These are phyloP conservation scores for Blastocystis sp. DNA, from an alignment of 352 stramenopile genomes.

Conservation along the genomic window DNA sequence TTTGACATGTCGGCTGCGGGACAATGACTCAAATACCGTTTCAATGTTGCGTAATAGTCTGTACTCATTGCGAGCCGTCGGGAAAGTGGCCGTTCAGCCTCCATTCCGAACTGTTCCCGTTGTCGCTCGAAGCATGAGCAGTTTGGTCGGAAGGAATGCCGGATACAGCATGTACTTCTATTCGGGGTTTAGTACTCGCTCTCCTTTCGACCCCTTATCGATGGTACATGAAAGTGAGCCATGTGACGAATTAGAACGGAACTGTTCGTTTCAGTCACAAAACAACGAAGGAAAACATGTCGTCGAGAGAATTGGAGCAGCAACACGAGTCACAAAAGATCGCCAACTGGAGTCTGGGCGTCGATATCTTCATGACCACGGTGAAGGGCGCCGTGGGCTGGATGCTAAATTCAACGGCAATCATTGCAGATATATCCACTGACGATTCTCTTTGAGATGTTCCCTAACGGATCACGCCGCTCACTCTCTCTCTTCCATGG, in stretches of 20 bases:
- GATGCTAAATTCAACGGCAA: conserved; percentile 47
- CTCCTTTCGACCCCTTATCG: not conserved
- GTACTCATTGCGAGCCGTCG: not conserved
- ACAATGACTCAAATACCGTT: not conserved
- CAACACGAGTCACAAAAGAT: conserved; percentile 53
- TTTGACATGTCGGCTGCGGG: not conserved
- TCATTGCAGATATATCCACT: conserved; percentile 49
- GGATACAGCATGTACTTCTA: not conserved
- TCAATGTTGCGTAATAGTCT: conserved; percentile 12
- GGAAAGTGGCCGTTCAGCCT: not conserved
- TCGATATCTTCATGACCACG: conserved; percentile 51
- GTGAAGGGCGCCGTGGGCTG: conserved; percentile 46
- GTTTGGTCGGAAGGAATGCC: not conserved
- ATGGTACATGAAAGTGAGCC: not conserved
- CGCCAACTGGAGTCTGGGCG: conserved; percentile 33
- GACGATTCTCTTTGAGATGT: not conserved
- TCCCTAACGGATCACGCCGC: not conserved
- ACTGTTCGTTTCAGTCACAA: conserved; percentile 9
- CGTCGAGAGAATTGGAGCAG: conserved; percentile 15
- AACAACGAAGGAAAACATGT: not conserved
- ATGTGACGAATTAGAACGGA: not conserved
- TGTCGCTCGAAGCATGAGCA: not conserved
- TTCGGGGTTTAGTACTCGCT: not conserved
- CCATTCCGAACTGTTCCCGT: not conserved
- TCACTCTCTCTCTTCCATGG: conserved; percentile 35